Evolutionary conservation across 176 grass and related monocot species (phyloP).

Genomic region (Leersia perrieri): DNA sequence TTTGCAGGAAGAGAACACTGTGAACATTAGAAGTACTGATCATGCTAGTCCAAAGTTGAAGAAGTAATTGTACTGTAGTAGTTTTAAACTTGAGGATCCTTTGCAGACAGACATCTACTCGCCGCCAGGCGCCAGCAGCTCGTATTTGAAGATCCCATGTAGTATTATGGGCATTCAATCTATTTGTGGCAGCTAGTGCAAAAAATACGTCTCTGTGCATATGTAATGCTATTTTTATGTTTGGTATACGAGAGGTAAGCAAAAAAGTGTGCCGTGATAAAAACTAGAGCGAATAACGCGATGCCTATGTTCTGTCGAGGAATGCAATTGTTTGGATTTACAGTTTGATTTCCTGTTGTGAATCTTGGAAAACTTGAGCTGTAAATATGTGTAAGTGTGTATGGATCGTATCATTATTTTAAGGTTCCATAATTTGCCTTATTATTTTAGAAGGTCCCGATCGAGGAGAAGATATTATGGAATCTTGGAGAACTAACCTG

Average conservation of each 20-base stretch:
- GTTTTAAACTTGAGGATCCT: constrained; percentile 13
- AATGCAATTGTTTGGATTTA: background rate
- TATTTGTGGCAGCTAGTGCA: background rate
- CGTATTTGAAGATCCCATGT: background rate
- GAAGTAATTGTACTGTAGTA: background rate
- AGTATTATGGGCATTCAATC: background rate
- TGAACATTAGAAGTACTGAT: constrained; percentile 4
- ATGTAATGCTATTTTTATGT: background rate
- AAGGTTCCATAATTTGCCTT: too few relatives aligned
- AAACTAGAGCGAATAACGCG: background rate
- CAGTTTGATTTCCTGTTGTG: background rate
- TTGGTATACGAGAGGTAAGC: background rate
- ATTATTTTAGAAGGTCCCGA: too few relatives aligned
- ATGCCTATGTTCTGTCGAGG: background rate
- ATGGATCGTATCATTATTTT: too few relatives aligned
- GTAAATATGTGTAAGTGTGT: too few relatives aligned
- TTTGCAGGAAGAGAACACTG: constrained; percentile 33
- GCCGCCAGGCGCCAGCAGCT: background rate
- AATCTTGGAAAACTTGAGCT: too few relatives aligned
- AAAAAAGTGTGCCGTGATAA: constrained; percentile 8
- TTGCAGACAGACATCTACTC: background rate
- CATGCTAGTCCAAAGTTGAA: constrained; percentile 18
- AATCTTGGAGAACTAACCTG: too few relatives aligned
- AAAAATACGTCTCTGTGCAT: background rate
- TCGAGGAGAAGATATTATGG: too few relatives aligned